Conservation (phyloP, 257 asterid species). For the Nemophila menziesii region DNA sequence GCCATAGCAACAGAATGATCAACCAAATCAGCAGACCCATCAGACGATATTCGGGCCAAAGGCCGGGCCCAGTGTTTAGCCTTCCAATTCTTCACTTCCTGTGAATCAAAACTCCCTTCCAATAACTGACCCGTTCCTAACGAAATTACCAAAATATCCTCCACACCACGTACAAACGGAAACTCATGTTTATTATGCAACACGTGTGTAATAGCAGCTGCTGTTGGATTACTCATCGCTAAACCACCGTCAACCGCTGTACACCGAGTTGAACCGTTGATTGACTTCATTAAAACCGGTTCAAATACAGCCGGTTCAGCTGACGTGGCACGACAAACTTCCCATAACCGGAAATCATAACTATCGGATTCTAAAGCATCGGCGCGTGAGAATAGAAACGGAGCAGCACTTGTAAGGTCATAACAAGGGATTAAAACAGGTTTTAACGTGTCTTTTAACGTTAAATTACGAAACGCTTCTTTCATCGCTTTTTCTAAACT, state of each 20-base stretch:
- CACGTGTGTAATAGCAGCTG: conserved; percentile 96
- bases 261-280: conserved; percentile 68
- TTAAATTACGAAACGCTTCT: conserved; percentile 64
- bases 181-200: conserved; percentile 91
- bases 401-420: conserved; percentile 77
- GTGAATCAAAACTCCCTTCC: conserved; percentile 24
- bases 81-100: conserved; percentile 22
- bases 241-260: conserved; percentile 79
- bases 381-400: conserved; percentile 91
- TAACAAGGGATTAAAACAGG: conserved; percentile 92
- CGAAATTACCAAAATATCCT: conserved; percentile 91
- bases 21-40: conserved; percentile 28
- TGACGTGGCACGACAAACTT: conserved; percentile 80
- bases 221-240: conserved; percentile 87
- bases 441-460: conserved; percentile 73
- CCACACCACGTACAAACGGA: conserved; percentile 87
- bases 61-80: conserved; percentile 33
- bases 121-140: conserved; percentile 60
- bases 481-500: conserved; percentile 63
- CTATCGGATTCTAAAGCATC: conserved; percentile 86
- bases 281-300: conserved; percentile 67
- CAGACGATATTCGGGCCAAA: conserved; percentile 23
- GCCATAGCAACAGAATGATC: conserved; percentile 33
- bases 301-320: conserved; percentile 70
- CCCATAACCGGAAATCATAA: conserved; percentile 93